Percentiles rank a stretch among this genome's conserved stretches.
Evolutionary conservation across 805 yeast genomes (phyloP).

Genomic region (Candida corydali): DNA sequence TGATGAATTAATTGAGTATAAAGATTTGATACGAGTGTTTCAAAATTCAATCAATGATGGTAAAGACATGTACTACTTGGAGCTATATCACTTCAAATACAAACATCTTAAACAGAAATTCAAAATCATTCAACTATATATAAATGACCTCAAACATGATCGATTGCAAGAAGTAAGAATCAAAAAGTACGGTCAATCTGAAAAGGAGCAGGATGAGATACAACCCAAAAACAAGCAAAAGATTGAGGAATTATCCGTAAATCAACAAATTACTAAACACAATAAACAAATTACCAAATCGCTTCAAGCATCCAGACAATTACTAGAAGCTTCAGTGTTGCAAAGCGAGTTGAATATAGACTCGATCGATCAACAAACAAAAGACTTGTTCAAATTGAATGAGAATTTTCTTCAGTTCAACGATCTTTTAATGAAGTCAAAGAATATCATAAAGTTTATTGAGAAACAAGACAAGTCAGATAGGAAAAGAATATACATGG

Average conservation of each 20-base stretch:
- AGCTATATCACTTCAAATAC: conserved; percentile 18
- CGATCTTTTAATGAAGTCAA: conserved; percentile 38
- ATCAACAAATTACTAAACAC: conserved; percentile 38
- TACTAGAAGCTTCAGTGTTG: conserved; percentile 46
- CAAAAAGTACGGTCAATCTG: conserved; percentile 16
- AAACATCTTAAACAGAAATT: conserved; percentile 19
- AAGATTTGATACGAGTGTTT: conserved; percentile 12
- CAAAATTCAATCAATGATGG: conserved; percentile 8
- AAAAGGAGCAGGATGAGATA: not conserved
- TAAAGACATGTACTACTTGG: conserved; percentile 4
- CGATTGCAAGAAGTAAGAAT: conserved; percentile 29
- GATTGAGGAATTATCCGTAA: conserved; percentile 22
- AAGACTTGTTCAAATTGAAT: conserved; percentile 37
- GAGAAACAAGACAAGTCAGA: conserved; percentile 50
- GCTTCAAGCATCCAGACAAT: conserved; percentile 44
- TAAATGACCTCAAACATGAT: conserved; percentile 23
- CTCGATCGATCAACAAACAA: conserved; percentile 43
- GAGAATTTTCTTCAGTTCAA: conserved; percentile 39
- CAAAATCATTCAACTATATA: conserved; percentile 25
- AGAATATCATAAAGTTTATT: conserved; percentile 45
- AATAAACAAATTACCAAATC: conserved; percentile 45
- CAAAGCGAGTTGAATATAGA: conserved; percentile 50
- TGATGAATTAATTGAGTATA: conserved; percentile 7
- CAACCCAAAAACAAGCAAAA: conserved; percentile 11
- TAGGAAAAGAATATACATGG: conserved; percentile 44